Percentiles rank a stretch among this genome's conserved stretches.
phyloP scores from a whole-genome alignment of 805 yeast genomes.

The Myxozyma udenii region DNA sequence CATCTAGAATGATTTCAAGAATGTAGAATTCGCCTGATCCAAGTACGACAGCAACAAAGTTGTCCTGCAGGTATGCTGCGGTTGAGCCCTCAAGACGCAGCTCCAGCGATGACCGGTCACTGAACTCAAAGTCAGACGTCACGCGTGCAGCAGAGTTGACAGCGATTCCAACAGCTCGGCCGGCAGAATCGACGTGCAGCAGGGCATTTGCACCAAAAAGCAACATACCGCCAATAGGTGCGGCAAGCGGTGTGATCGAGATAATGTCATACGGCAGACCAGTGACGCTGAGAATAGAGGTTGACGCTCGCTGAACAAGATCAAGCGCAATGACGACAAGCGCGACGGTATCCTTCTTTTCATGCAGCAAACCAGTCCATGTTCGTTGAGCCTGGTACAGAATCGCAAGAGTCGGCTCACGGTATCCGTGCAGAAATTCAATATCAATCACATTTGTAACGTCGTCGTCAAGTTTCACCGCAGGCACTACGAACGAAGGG shows the following conservation, averaged over 20 bases:
- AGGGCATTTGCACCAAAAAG: conserved; percentile 72
- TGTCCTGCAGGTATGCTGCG: conserved; percentile 39
- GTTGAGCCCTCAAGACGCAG: conserved; percentile 55
- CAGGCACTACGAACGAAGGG: conserved; percentile 55
- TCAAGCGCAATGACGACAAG: conserved; percentile 69
- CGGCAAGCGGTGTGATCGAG: conserved; percentile 57
- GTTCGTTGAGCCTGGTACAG: conserved; percentile 56
- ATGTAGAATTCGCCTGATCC: conserved; percentile 47
- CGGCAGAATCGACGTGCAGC: conserved; percentile 75
- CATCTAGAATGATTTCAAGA: conserved; percentile 42
- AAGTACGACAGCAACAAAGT: conserved; percentile 43
- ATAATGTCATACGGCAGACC: conserved; percentile 74
- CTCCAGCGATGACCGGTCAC: conserved; percentile 51
- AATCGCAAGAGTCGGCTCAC: conserved; percentile 79
- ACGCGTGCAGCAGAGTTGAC: conserved; percentile 54
- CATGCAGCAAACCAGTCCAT: conserved; percentile 74
- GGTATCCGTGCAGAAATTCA: conserved; percentile 66
- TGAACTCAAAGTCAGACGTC: conserved; percentile 43
- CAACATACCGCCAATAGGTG: conserved; percentile 67
- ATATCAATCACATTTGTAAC: conserved; percentile 66
- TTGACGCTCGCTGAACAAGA: conserved; percentile 52
- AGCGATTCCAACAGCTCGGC: conserved; percentile 60
- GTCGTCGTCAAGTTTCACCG: conserved; percentile 53
- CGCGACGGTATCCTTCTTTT: conserved; percentile 58
- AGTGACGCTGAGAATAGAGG: conserved; percentile 62